Percentiles rank a stretch among this genome's conserved stretches.
Conservation (phyloP, 1,284 basidiomycete species). For the Pulveroboletus sp. region DNA sequence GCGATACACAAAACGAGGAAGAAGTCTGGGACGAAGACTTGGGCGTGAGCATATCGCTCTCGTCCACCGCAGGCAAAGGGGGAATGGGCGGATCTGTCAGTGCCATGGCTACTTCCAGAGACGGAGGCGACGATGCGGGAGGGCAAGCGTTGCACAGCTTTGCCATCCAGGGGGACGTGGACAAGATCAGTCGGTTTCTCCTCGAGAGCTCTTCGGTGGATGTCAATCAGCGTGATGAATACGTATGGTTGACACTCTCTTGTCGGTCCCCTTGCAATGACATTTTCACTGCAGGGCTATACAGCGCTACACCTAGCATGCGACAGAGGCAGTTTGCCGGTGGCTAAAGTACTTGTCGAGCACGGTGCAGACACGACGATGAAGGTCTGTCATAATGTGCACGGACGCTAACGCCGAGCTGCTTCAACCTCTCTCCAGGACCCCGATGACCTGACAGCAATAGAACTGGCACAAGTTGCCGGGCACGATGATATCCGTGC, state of each 20-base stretch:
- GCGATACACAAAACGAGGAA: conserved; percentile 27
- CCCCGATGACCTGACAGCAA: conserved; percentile 65
- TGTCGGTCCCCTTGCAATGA: not conserved
- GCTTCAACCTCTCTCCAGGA: conserved; percentile 51
- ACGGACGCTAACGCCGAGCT: not conserved
- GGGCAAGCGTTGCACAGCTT: conserved; percentile 58
- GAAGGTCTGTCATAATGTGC: conserved; percentile 47
- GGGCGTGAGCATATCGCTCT: conserved; percentile 32
- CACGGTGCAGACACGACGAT: conserved; percentile 64
- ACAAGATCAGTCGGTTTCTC: conserved; percentile 51
- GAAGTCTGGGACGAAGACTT: conserved; percentile 43
- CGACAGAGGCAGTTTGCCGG: conserved; percentile 69
- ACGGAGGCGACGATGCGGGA: conserved; percentile 38
- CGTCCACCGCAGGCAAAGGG: conserved; percentile 37
- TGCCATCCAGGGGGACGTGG: conserved; percentile 58
- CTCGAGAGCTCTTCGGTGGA: conserved; percentile 40
- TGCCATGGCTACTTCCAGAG: conserved; percentile 46
- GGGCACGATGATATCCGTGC: conserved; percentile 63
- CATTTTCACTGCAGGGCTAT: conserved; percentile 61
- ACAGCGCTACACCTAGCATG: conserved; percentile 83
- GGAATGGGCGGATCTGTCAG: conserved; percentile 69
- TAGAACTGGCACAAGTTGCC: conserved; percentile 66
- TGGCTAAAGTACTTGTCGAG: conserved; percentile 62
- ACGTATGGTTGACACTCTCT: conserved; percentile 47
- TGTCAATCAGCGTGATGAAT: conserved; percentile 57